Base-by-base conservation (phyloP, 768 basidiomycete species). In the Hypholoma fasciculare region DNA sequence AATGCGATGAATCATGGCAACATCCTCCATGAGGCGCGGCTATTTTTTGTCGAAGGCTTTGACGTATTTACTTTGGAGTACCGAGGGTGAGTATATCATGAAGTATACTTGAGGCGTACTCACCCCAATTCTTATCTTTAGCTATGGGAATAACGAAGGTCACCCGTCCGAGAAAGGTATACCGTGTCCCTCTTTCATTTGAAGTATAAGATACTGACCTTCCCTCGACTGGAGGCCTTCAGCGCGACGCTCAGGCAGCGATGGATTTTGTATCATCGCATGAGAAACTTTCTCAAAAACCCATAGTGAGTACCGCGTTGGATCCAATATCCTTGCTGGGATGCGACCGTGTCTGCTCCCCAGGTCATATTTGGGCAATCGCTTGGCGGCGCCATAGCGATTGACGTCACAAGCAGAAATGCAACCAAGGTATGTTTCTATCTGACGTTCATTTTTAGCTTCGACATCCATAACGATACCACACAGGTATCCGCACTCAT, bases 11-110 rank as follows among this genome's bases (percentile, higher is more conserved):
- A 89, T 61, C 77, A 84, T 43, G 91, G 92, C 4, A 88, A 94
- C 64, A 79, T 90, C 1, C 77, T 92, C 55, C 69, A 88, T 14
- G 48, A 48, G 34, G 93, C 88, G 0, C 74, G 76, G 27, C 73
- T 86, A 34, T 90, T 95, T 63, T 86, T 80, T 17, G 76, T 79
- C 63, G 81, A 87, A 79, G 79, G 86, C 17, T 96, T 90, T 67
- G 94, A 95, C 63, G 92, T 96, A 0, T 75, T 97, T 49, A 88
- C 94, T 77, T 72, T 94, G 4, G 94, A 91, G 44, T 98, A 98
- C 71, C 78, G 96, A 56, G 94, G 94, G 89, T 90, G 65, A 55
- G 86, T 72, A 16, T 16, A 16, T 42, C 23, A 8, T 14, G 40
- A 8, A 27, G 16, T 11, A 19, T 4, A 40, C 8, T 30, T 36